Percentiles rank a stretch among this genome's conserved stretches.
Evolutionary conservation across 139 green algal genomes (phyloP).

Genomic region (Diplosphaera chodatii): DNA sequence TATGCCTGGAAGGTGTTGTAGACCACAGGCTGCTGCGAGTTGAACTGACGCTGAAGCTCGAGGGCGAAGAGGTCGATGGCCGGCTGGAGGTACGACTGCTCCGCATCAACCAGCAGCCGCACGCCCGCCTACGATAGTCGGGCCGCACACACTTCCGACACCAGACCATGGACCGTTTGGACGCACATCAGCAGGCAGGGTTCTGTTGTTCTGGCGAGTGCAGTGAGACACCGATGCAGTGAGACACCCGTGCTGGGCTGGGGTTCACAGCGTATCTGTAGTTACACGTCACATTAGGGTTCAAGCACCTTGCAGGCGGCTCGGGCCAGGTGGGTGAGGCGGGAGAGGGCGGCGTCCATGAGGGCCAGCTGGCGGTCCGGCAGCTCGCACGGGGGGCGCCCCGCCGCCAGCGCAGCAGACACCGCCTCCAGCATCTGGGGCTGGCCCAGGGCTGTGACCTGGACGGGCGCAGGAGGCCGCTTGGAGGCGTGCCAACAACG

Average conservation of each 20-base stretch:
- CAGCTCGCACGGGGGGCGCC: conserved; percentile 17
- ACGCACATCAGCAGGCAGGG: too few relatives aligned
- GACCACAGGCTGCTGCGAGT: conserved; percentile 38
- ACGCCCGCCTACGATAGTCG: conserved; percentile 21
- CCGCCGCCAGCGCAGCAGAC: neutral
- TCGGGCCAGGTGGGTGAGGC: neutral
- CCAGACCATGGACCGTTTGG: too few relatives aligned
- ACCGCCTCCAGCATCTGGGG: conserved; percentile 55
- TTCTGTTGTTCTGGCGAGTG: too few relatives aligned
- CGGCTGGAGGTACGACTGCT: conserved; percentile 71
- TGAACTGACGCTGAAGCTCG: conserved; percentile 52
- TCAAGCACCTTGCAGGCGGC: neutral
- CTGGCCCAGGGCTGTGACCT: conserved; percentile 65
- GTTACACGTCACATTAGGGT: too few relatives aligned
- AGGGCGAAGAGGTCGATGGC: conserved; percentile 65
- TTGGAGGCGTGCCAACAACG: too few relatives aligned
- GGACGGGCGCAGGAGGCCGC: conserved; percentile 2
- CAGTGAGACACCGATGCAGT: too few relatives aligned
- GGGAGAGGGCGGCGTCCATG: conserved; percentile 46
- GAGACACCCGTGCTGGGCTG: too few relatives aligned
- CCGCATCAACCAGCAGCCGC: conserved; percentile 64
- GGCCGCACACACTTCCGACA: neutral
- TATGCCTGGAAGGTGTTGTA: conserved; percentile 67
- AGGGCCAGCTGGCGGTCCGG: conserved; percentile 49
- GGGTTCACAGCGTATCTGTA: too few relatives aligned